Percentiles rank a stretch among this genome's conserved stretches.
Evolutionary conservation across 345 rosid species (phyloP).

Genomic region (Acer saccharum): DNA sequence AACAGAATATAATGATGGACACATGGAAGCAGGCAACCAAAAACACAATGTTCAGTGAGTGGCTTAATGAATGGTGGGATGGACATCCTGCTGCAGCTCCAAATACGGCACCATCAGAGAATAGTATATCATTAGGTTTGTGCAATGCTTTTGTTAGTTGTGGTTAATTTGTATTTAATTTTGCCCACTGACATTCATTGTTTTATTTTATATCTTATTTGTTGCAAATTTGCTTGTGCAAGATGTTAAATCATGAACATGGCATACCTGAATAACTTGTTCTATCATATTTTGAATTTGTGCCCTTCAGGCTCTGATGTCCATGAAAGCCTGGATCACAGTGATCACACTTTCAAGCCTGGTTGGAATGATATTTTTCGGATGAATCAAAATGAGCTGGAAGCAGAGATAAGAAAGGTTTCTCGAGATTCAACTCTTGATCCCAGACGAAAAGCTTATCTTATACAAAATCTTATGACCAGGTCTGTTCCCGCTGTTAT

Average conservation of each 20-base stretch:
- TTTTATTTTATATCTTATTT: neutral
- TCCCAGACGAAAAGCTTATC: slow-evolving; percentile 71
- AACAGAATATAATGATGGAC: slow-evolving; percentile 67
- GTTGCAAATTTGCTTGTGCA: slow-evolving; percentile 15
- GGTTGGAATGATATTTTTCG: slow-evolving; percentile 70
- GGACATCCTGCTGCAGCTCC: slow-evolving; percentile 34
- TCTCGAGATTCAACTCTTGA: slow-evolving; percentile 83
- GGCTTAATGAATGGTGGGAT: slow-evolving; percentile 71
- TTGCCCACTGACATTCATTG: neutral
- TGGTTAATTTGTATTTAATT: neutral
- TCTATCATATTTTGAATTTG: neutral
- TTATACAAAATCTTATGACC: slow-evolving; percentile 75
- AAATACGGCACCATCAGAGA: slow-evolving; percentile 39
- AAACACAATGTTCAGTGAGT: slow-evolving; percentile 67
- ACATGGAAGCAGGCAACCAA: slow-evolving; percentile 67
- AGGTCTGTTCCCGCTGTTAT: slow-evolving; percentile 42
- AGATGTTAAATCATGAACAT: slow-evolving; percentile 19
- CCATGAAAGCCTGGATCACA: slow-evolving; percentile 45
- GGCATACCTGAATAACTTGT: slow-evolving; percentile 10
- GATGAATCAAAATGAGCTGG: slow-evolving; percentile 78
- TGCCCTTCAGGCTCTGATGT: slow-evolving; percentile 38
- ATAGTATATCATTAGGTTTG: slow-evolving; percentile 49
- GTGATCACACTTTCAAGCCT: slow-evolving; percentile 56
- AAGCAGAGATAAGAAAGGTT: slow-evolving; percentile 63
- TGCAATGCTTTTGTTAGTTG: slow-evolving; percentile 2